Conservation (phyloP, 2,329 filamentous ascomycete species). For the Cryphonectria carpinicola region DNA sequence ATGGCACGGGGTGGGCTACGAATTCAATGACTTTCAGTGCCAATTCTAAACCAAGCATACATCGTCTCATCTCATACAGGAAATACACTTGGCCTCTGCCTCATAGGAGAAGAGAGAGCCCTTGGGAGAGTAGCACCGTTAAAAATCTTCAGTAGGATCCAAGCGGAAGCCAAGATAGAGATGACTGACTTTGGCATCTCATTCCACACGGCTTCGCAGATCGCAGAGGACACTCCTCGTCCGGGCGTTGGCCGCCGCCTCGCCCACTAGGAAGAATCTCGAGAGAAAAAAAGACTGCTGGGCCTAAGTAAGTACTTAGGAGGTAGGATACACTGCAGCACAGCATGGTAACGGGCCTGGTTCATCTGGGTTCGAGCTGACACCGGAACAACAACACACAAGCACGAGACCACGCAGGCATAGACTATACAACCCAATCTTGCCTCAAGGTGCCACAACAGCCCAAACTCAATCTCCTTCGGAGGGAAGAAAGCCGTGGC, state of each 20-base stretch:
- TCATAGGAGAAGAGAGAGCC: background rate
- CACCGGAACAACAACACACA: background rate
- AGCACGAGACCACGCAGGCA: background rate
- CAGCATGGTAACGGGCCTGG: too few species aligned
- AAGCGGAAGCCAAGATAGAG: background rate
- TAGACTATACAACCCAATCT: background rate
- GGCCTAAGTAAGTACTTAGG: too few species aligned
- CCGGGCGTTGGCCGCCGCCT: too few species aligned
- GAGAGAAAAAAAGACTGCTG: too few species aligned
- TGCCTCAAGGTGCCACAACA: background rate
- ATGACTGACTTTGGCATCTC: too few species aligned
- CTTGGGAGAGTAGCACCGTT: background rate
- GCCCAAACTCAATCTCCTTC: background rate
- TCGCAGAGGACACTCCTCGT: too few species aligned
- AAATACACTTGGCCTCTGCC: background rate
- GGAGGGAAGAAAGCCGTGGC: background rate
- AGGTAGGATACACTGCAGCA: background rate
- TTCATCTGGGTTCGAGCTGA: background rate
- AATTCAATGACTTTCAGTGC: too few species aligned
- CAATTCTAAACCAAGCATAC: background rate
- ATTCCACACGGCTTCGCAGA: too few species aligned
- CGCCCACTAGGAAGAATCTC: too few species aligned
- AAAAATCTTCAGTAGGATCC: background rate
- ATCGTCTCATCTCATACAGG: background rate
- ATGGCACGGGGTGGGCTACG: too few species aligned